phyloP scores from a whole-genome alignment of 2,329 filamentous ascomycete species.

The Apiospora phragmitis region DNA sequence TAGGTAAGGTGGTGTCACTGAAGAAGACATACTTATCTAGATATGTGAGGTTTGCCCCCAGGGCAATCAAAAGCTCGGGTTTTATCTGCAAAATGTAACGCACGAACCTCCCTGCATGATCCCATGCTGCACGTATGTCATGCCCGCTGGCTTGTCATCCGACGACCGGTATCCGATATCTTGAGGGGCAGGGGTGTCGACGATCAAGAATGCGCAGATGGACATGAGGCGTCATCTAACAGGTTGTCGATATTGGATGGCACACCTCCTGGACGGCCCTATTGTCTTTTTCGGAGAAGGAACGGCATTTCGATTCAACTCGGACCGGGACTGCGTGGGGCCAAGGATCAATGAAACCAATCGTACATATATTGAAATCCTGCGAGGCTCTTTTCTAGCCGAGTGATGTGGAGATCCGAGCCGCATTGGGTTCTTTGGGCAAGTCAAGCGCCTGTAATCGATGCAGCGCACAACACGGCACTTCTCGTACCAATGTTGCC shows the following conservation, averaged over 20 bases:
- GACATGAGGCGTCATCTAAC: background rate
- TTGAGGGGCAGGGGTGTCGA: background rate
- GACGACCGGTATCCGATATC: conserved; percentile 3
- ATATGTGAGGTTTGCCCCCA: background rate
- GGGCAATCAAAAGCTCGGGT: background rate
- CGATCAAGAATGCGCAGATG: background rate
- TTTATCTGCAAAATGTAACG: background rate
- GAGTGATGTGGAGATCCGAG: background rate
- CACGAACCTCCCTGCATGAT: background rate
- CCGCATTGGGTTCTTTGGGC: background rate
- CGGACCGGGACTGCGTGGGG: background rate
- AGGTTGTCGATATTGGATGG: background rate
- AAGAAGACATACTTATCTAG: background rate
- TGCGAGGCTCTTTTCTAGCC: background rate
- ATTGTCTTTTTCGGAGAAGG: background rate
- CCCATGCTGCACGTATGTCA: background rate
- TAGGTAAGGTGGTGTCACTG: background rate
- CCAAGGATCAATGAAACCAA: background rate
- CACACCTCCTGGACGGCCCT: background rate
- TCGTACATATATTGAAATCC: background rate
- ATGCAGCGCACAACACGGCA: background rate
- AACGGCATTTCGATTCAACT: background rate
- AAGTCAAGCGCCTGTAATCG: background rate
- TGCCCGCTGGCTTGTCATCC: conserved; percentile 1
- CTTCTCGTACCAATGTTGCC: background rate